A percentile compares a stretch with the other conserved stretches of the same genome.
Conservation (phyloP, 2,329 filamentous ascomycete species). For the Cladophialophora bantiana region DNA sequence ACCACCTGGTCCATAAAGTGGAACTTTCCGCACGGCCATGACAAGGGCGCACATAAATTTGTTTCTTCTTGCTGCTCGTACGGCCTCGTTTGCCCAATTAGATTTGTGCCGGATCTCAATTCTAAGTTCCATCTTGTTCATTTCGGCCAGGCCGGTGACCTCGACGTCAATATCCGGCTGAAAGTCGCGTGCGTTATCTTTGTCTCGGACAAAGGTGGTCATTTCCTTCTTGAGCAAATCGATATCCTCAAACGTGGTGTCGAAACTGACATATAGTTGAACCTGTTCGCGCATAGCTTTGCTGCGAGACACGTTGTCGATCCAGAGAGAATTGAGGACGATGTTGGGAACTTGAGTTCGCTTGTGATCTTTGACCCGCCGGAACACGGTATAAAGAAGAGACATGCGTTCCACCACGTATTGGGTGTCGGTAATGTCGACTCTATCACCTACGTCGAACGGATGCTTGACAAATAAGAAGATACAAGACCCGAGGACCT, state of each 20-base stretch:
- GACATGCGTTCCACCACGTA: slow-evolving; percentile 93
- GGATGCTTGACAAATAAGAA: slow-evolving; percentile 99
- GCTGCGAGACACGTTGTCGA: slow-evolving; percentile 91
- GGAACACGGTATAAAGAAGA: slow-evolving; percentile 90
- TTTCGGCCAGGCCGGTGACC: slow-evolving; percentile 77
- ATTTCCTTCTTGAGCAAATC: slow-evolving; percentile 85
- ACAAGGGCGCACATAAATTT: slow-evolving; percentile 98
- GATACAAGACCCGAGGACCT: slow-evolving; percentile 97
- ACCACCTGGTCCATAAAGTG: slow-evolving; percentile 82
- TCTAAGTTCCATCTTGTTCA: slow-evolving; percentile 85
- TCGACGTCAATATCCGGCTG: slow-evolving; percentile 81
- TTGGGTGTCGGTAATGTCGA: slow-evolving; percentile 74
- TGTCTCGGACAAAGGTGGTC: slow-evolving; percentile 79
- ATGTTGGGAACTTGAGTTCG: slow-evolving; percentile 87
- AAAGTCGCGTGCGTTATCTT: slow-evolving; percentile 91
- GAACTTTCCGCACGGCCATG: slow-evolving; percentile 82
- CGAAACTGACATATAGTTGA: slow-evolving; percentile 80
- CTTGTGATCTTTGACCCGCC: slow-evolving; percentile 80
- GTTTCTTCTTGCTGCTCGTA: slow-evolving; percentile 80
- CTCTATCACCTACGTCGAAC: slow-evolving; percentile 92
- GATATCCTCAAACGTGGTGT: slow-evolving; percentile 87
- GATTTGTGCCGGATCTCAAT: slow-evolving; percentile 91
- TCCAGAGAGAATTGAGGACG: slow-evolving; percentile 87
- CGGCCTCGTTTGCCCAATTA: slow-evolving; percentile 85
- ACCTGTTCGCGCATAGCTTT: slow-evolving; percentile 90